Evolutionary conservation across 2,329 filamentous ascomycete genomes (phyloP), one percentile per base, ranked within the genome.

Genomic region (Paecilomyces sp.): DNA sequence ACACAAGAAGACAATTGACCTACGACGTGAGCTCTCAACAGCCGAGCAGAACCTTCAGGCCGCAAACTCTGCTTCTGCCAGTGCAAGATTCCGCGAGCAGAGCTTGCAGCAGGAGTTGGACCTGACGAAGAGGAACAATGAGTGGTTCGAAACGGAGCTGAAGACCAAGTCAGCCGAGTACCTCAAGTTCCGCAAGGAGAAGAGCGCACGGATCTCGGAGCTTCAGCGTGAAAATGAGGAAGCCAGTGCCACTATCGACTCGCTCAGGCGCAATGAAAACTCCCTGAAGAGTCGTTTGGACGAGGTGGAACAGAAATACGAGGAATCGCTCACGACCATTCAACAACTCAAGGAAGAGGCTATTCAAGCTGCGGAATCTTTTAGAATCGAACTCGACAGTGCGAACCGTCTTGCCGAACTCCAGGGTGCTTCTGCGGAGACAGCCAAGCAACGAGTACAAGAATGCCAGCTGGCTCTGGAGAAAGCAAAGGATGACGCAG

Each of bases 171-270:
- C 85, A 62, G 85, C 88, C 8, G 94, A 99, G 72, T 87, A 91
- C 55, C 84, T 93, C 65, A 96, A 92, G 70, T 93, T 90, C 75
- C 87, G 94, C 63, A 97, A 96, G 72, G 94, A 99, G 72, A 97
- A 97, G 81, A 90, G 90, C 63, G 88, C 91, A 1, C 89, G 90
- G 47, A 91, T 97, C 66, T 85, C 92, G 8, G 90, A 95, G 68
- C 84, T 99, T 30, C 90, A 97, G 74, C 89, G 92, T 57, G 85
- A 89, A 62, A 90, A 93, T 66, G 93, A 97, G 66, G 94, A 99
- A 65, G 86, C 89, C 53, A 87, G 84, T 63, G 88, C 89, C 22
- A 88, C 84, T 33, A 83, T 92, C 57, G 91, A 96, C 58, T 84
- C 88, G 9, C 79, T 96, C 24, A 88, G 89, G 70, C 88, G 90